Percentiles rank a stretch among this genome's conserved stretches.
These are phyloP conservation scores for Colletotrichum falcatum DNA, from an alignment of 2,329 filamentous ascomycete species.

Conservation along the genomic window DNA sequence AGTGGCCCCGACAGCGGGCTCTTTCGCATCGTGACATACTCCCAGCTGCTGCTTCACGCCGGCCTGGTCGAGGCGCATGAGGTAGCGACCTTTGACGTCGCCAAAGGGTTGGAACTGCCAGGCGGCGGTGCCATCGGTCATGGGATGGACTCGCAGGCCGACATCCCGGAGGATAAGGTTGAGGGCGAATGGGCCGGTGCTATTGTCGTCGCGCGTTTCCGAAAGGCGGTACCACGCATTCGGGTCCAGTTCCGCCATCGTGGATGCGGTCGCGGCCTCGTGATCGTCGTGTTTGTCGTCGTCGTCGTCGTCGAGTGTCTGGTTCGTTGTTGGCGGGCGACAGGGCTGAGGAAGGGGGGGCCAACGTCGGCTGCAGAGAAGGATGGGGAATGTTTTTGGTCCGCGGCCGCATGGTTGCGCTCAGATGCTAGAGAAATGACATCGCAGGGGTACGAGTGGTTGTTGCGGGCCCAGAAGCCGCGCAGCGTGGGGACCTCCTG, in stretches of 20 bases:
- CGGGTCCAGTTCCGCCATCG: slow-evolving; percentile 45
- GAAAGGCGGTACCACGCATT: slow-evolving; percentile 53
- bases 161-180: slow-evolving; percentile 43
- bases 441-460: slow-evolving; percentile 28
- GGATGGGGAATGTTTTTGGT: slow-evolving; percentile 36
- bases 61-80: slow-evolving; percentile 48
- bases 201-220: slow-evolving; percentile 50
- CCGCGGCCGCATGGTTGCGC: slow-evolving; percentile 26
- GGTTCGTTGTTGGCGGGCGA: slow-evolving; percentile 4
- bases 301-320: slow-evolving; percentile 21
- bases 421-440: slow-evolving; percentile 31
- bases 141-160: slow-evolving; percentile 44
- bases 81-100: slow-evolving; percentile 47
- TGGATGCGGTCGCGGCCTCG: slow-evolving; percentile 18
- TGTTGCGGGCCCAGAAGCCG: slow-evolving; percentile 20
- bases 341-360: slow-evolving; percentile 29
- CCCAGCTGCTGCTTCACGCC: slow-evolving; percentile 48
- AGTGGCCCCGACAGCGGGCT: slow-evolving; percentile 46
- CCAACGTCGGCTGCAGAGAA: slow-evolving; percentile 28
- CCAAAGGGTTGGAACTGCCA: slow-evolving; percentile 49
- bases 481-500: slow-evolving; percentile 16
- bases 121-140: slow-evolving; percentile 38
- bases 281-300: slow-evolving; percentile 2
- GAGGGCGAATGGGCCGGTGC: slow-evolving; percentile 43
- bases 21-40: slow-evolving; percentile 46